These are phyloP conservation scores for Clitoria ternatea DNA, from an alignment of 306 rosid species.

Conservation along the genomic window DNA sequence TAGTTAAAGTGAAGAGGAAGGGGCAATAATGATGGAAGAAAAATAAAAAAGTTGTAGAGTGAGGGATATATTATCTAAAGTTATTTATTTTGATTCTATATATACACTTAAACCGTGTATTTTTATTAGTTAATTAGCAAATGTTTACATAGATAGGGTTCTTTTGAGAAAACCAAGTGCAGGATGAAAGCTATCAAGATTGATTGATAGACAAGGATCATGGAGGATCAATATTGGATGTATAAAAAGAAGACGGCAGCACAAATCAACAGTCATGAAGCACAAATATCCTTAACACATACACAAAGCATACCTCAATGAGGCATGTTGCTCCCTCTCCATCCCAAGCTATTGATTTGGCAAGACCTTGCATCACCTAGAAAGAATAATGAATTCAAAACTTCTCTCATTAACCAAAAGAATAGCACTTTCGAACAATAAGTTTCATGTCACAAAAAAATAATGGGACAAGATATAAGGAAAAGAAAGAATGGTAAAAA, in stretches of 20 bases:
- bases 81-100: background rate
- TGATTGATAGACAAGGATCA: background rate
- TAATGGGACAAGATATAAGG: background rate
- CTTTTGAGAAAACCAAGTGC: background rate
- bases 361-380: slow-evolving; percentile 99
- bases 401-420: background rate
- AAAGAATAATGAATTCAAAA: slow-evolving; percentile 13
- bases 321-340: slow-evolving; percentile 99
- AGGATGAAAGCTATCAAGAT: background rate
- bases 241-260: background rate
- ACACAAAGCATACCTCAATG: slow-evolving; percentile 62
- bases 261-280: background rate
- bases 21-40: background rate
- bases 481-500: background rate
- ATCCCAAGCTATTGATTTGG: slow-evolving; percentile 96
- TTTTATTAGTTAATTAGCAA: background rate
- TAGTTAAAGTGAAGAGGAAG: background rate
- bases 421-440: background rate
- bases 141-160: background rate
- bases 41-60: background rate
- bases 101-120: background rate
- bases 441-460: background rate
- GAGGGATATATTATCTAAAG: background rate
- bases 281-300: slow-evolving; percentile 19
- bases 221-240: background rate